Percentiles rank a stretch among this genome's conserved stretches.
Evolutionary conservation across 257 asterid species (phyloP).

Genomic region (Solanum neorickii): DNA sequence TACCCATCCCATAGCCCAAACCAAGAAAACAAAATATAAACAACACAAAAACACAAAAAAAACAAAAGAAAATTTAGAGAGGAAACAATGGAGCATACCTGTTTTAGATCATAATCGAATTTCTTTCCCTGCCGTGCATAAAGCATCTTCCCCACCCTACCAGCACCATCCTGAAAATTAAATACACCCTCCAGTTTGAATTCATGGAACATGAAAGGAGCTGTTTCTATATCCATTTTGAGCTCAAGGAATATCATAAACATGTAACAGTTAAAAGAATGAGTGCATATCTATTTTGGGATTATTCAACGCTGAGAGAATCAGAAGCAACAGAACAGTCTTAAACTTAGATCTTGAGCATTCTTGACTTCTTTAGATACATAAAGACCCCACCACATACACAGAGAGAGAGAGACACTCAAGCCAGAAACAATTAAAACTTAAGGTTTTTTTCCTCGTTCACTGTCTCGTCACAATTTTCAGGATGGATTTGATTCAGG

Average conservation of each 20-base stretch:
- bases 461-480: background rate
- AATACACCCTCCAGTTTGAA: constrained; percentile 1
- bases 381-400: background rate
- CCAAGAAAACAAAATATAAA: background rate
- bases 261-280: background rate
- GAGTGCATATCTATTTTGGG: background rate
- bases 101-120: constrained; percentile 94
- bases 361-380: background rate
- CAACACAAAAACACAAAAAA: background rate
- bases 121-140: constrained; percentile 94
- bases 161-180: constrained; percentile 83
- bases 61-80: background rate
- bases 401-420: background rate
- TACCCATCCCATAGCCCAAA: background rate
- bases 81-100: constrained; percentile 35
- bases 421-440: background rate
- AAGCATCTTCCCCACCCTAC: constrained; percentile 96
- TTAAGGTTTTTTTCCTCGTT: background rate
- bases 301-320: background rate
- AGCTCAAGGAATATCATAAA: background rate
- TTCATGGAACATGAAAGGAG: background rate
- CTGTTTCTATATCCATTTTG: background rate
- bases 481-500: background rate
- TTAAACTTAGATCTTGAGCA: background rate
- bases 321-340: background rate